These are phyloP conservation scores for Debaryomyces hansenii DNA, from an alignment of 805 yeast genomes.

Conservation along the genomic window DNA sequence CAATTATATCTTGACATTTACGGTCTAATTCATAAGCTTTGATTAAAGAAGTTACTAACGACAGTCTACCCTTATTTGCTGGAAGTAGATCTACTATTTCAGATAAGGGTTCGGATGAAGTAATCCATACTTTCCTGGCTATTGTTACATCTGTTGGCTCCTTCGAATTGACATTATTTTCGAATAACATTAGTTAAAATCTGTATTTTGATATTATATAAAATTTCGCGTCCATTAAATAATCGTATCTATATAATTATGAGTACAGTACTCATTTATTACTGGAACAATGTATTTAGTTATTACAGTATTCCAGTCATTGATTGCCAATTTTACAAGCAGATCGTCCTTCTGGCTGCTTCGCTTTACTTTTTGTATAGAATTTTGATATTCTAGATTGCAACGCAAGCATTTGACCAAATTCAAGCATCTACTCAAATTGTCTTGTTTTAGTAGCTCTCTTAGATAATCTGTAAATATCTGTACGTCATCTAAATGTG, in stretches of 20 bases:
- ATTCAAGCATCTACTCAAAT: constrained; percentile 16
- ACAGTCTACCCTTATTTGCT: constrained; percentile 51
- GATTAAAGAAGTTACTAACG: constrained; percentile 43
- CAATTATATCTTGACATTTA: constrained; percentile 21
- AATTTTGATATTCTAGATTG: constrained; percentile 5
- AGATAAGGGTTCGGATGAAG: constrained; percentile 17
- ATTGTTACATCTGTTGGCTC: background rate
- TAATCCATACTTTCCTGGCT: constrained; percentile 19
- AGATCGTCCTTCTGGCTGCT: background rate
- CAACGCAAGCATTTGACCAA: constrained; percentile 15
- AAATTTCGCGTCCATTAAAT: constrained; percentile 4
- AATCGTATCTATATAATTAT: constrained; percentile 2
- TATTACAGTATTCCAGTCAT: constrained; percentile 10
- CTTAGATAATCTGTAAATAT: constrained; percentile 20
- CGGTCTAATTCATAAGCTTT: constrained; percentile 38
- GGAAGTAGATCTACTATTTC: constrained; percentile 46
- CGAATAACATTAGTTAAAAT: background rate
- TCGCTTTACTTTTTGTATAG: background rate
- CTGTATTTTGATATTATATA: no score
- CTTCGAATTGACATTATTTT: background rate
- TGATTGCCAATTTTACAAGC: background rate
- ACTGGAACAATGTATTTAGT: constrained; percentile 3
- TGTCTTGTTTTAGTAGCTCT: constrained; percentile 15
- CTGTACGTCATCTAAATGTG: constrained; percentile 31
- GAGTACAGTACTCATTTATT: constrained; percentile 7